phyloP scores from a whole-genome alignment of 345 rosid species.

The Leavenworthia alabamica region DNA sequence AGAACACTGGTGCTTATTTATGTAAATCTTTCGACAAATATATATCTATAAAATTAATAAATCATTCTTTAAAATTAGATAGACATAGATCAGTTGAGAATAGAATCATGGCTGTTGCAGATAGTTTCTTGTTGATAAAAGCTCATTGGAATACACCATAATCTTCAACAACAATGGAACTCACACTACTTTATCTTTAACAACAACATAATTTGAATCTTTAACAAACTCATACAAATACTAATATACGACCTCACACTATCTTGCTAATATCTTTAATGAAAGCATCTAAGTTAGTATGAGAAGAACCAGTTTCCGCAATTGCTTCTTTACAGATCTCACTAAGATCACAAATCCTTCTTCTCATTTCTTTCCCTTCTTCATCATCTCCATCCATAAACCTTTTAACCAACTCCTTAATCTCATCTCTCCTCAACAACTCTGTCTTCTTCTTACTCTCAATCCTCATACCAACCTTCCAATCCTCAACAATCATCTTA shows the following conservation, averaged over 20 bases:
- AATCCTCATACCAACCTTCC: conserved; percentile 46
- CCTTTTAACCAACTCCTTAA: conserved; percentile 20
- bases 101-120: too few relatives aligned
- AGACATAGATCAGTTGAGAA: too few relatives aligned
- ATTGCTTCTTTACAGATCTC: neutral
- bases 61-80: too few relatives aligned
- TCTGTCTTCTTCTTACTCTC: neutral
- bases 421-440: conserved; percentile 25
- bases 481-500: conserved; percentile 43
- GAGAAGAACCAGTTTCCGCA: conserved; percentile 28
- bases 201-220: neutral
- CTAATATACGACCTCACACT: neutral
- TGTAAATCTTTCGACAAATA: too few relatives aligned
- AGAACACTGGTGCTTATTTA: conserved; percentile 41
- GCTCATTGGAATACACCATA: neutral
- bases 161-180: neutral
- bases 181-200: neutral
- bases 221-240: neutral
- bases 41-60: too few relatives aligned
- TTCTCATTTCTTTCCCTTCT: conserved; percentile 16
- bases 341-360: conserved; percentile 3
- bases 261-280: conserved; percentile 23
- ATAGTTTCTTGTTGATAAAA: too few relatives aligned
- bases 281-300: conserved; percentile 36
- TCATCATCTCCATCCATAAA: conserved; percentile 19